Evolutionary conservation across 1,284 basidiomycete genomes (phyloP), one percentile per base, ranked within the genome.

Genomic region (Ustilago trichophora): DNA sequence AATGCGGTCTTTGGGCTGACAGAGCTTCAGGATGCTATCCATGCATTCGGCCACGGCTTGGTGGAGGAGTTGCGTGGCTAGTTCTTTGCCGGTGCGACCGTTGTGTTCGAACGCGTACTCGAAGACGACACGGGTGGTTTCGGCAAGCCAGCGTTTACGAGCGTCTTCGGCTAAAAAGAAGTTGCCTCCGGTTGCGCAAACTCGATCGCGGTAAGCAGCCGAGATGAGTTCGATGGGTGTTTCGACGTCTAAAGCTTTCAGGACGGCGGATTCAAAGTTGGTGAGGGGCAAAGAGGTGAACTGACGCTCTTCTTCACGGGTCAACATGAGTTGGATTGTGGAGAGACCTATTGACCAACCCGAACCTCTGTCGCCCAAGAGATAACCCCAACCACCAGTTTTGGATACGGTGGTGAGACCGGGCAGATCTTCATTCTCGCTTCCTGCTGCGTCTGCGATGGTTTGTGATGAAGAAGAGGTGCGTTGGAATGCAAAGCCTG

Each of bases 101-200:
- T 29, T 3, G 33, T 56, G 7, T 21, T 52, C 42, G 16, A 53
- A 50, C 2, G 55, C 49, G 43, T 71, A 42, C 19, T 51, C 31
- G 18, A 78, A 73, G 4, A 79, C 74, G n/a, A 78, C 62, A 2
- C 72, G 59, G 4, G 72, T 72, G 0, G 60, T 57, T 10, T 68
- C 66, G 15, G 77, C 76, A 12, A 78, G 57, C 77, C 74, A 76
- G 7, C 76, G 44, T 24, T 79, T 79, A 27, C 77, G 65, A 6
- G 49, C 51, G 16, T 74, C 69, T 37, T 79, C 77, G 34, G 69
- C 60, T 29, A 51, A 35, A 40, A 64, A 54, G 33, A 72, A 72
- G 42, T 69, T 69, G 47, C 60, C 60, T 1, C 60, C 59, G 3
- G 55, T 53, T 1, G 62, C 62, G 25, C 52, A 57, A 6, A 64